These are phyloP conservation scores for Ananas comosus DNA, from an alignment of 176 grass and related monocot genomes.

Conservation along the genomic window DNA sequence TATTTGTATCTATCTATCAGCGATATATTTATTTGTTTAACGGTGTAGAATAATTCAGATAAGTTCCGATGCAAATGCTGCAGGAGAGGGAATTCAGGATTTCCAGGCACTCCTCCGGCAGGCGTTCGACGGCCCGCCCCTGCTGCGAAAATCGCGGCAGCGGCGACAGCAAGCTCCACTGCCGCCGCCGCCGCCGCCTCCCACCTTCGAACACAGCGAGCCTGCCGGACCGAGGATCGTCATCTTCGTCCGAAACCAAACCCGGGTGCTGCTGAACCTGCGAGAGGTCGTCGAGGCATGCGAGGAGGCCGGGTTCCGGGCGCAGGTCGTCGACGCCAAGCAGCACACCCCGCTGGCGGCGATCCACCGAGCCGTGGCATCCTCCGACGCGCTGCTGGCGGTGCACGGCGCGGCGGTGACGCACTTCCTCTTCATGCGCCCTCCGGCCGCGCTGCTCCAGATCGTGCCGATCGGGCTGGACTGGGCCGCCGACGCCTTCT, in stretches of 20 bases:
- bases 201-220: too few species aligned
- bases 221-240: neutral
- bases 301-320: neutral
- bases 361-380: neutral
- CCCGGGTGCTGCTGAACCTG: neutral
- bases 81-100: neutral
- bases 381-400: neutral
- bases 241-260: neutral
- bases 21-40: too few species aligned
- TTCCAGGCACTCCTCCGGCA: slow-evolving; percentile 7
- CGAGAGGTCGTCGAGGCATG: neutral
- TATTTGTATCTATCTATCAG: too few species aligned
- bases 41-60: too few species aligned
- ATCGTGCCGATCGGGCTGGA: slow-evolving; percentile 19
- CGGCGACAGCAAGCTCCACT: too few species aligned
- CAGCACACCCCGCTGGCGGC: neutral
- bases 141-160: too few species aligned
- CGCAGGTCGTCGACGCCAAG: neutral
- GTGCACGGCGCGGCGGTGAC: slow-evolving; percentile 16
- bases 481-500: slow-evolving; percentile 18
- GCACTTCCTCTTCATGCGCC: slow-evolving; percentile 16
- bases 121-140: neutral
- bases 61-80: too few species aligned
- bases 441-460: slow-evolving; percentile 3
- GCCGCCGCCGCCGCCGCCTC: too few species aligned